A percentile compares a stretch with the other conserved stretches of the same genome.
Evolutionary conservation across 139 green algal species (phyloP).

Genomic region (Astrephomene gubernaculifera): DNA sequence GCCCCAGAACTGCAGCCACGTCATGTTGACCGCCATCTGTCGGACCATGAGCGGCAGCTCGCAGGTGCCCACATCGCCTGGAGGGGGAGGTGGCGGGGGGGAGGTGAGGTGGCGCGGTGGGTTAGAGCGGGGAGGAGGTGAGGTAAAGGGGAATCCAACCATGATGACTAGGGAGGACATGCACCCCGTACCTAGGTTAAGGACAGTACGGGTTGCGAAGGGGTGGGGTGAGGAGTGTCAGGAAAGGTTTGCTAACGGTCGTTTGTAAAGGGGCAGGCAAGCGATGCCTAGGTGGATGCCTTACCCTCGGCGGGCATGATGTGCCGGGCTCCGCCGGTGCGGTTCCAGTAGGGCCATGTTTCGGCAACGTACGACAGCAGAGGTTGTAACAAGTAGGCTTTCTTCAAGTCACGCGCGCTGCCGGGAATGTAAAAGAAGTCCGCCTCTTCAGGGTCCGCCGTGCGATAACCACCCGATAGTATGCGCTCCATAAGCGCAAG

Average conservation of each 20-base stretch:
- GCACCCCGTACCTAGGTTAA: no score
- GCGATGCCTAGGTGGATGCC: not conserved
- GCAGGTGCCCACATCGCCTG: slow-evolving; percentile 62
- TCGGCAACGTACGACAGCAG: slow-evolving; percentile 47
- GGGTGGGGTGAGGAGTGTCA: no score
- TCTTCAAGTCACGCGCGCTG: slow-evolving; percentile 55
- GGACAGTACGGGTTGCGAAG: no score
- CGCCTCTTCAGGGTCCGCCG: slow-evolving; percentile 42
- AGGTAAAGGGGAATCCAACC: no score
- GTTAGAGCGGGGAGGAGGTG: no score
- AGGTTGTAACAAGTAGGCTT: slow-evolving; percentile 52
- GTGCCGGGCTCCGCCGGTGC: slow-evolving; percentile 40
- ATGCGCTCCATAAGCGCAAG: slow-evolving; percentile 59
- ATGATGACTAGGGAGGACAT: no score
- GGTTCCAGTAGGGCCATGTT: slow-evolving; percentile 62
- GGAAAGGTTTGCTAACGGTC: no score
- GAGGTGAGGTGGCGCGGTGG: no score
- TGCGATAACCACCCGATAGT: slow-evolving; percentile 49
- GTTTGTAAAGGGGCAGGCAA: no score
- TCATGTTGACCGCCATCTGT: slow-evolving; percentile 43
- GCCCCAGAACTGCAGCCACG: slow-evolving; percentile 66
- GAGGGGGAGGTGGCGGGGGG: not conserved
- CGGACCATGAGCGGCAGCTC: slow-evolving; percentile 56
- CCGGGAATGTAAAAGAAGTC: slow-evolving; percentile 60
- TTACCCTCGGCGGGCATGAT: slow-evolving; percentile 60